These are phyloP conservation scores for Zymoseptoria pseudotritici DNA, from an alignment of 2,329 filamentous ascomycete genomes.

Conservation along the genomic window DNA sequence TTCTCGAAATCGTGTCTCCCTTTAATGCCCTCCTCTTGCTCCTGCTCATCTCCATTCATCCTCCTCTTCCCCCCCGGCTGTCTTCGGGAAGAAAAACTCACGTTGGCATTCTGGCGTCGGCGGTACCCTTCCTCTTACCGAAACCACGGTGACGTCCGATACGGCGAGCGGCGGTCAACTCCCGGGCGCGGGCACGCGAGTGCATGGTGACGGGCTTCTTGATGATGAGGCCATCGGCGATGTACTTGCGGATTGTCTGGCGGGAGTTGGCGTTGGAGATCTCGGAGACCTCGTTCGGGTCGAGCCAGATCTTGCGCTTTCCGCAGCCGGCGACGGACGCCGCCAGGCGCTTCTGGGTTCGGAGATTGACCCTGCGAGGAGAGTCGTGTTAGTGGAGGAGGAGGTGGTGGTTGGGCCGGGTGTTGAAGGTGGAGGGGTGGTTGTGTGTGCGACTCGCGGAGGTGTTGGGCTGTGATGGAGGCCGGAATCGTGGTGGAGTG, in stretches of 20 bases:
- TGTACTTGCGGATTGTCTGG: conserved; percentile 99
- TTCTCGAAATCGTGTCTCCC: not conserved
- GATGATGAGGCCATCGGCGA: conserved; percentile 99
- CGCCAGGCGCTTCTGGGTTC: conserved; percentile 99
- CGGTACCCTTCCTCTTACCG: conserved; percentile 99
- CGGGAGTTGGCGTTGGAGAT: conserved; percentile 99
- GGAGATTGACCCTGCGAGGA: conserved; percentile 86
- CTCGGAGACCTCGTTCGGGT: conserved; percentile 98
- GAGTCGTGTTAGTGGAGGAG: conserved; percentile 19
- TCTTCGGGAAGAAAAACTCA: conserved; percentile 44
- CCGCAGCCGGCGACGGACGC: conserved; percentile 97
- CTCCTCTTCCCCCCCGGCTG: conserved; percentile 1
- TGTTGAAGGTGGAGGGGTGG: not conserved
- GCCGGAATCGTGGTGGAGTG: conserved; percentile 1
- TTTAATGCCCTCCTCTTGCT: conserved; percentile 1
- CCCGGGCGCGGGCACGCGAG: conserved; percentile 92
- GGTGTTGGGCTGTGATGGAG: conserved; percentile 5
- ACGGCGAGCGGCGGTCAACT: conserved; percentile 87
- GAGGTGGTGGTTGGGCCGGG: conserved; percentile 5
- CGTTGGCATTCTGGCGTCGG: conserved; percentile 98
- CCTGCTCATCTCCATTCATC: conserved; percentile 3
- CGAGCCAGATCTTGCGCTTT: conserved; percentile 99
- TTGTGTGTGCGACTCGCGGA: not conserved
- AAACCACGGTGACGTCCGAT: conserved; percentile 97
- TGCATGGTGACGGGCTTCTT: conserved; percentile 99